A percentile compares a stretch with the other conserved stretches of the same genome.
These are phyloP conservation scores for Kentomonas sorsogonicus DNA, from an alignment of 208 protist species.

Conservation along the genomic window DNA sequence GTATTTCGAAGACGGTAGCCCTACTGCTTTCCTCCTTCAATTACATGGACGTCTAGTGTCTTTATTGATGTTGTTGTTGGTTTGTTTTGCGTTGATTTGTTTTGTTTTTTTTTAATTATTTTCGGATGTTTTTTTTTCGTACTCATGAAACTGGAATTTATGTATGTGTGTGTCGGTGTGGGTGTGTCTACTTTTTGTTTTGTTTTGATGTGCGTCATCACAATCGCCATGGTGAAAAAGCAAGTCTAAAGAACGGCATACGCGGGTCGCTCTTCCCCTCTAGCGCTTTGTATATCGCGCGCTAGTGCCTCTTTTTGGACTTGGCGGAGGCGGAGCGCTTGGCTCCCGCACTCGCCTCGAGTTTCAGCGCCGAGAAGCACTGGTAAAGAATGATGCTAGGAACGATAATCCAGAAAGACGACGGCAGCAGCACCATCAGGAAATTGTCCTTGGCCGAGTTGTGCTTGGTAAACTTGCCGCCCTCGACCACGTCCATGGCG, in stretches of 20 bases:
- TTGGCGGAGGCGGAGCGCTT: too few species aligned
- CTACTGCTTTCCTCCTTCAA: too few species aligned
- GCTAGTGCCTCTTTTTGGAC: too few species aligned
- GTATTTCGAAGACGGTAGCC: too few species aligned
- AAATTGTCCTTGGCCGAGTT: slow-evolving; percentile 45
- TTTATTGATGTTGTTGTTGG: background rate
- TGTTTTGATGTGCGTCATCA: slow-evolving; percentile 1
- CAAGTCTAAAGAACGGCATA: background rate
- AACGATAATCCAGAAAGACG: slow-evolving; percentile 59
- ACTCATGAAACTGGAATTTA: background rate
- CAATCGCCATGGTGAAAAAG: background rate
- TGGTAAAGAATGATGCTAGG: slow-evolving; percentile 38
- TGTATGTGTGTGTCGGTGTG: background rate
- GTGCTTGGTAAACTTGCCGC: slow-evolving; percentile 59
- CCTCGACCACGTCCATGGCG: slow-evolving; percentile 55
- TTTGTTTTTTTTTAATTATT: slow-evolving; percentile 1
- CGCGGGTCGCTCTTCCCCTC: too few species aligned
- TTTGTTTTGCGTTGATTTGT: background rate
- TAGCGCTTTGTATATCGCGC: too few species aligned
- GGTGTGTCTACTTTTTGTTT: slow-evolving; percentile 4
- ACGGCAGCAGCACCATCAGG: slow-evolving; percentile 47
- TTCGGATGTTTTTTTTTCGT: slow-evolving; percentile 2
- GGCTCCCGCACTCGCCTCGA: background rate
- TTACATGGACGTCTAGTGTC: background rate
- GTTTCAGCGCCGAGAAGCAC: slow-evolving; percentile 27